Conservation (phyloP, 352 stramenopile genomes). For the Phytophthora cactorum region DNA sequence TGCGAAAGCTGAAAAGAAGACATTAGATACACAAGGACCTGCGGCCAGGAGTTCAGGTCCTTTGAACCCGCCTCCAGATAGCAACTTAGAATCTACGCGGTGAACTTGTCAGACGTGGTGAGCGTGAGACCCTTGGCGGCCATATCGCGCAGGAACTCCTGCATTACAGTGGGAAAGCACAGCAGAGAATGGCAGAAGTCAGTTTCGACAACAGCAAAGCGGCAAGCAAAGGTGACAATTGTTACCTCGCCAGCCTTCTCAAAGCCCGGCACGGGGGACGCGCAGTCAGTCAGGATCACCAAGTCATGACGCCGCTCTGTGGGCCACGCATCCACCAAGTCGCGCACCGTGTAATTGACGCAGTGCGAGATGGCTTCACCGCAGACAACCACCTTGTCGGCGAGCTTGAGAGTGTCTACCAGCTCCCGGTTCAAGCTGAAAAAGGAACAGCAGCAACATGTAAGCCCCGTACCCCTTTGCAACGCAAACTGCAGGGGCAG, state of each 20-base stretch:
- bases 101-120: constrained; percentile 61
- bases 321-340: constrained; percentile 90
- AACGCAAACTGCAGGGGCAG: constrained; percentile 1
- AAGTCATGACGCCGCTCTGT: constrained; percentile 67
- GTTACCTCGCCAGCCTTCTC: constrained; percentile 68
- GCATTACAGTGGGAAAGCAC: constrained; percentile 3
- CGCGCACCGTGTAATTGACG: constrained; percentile 96
- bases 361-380: constrained; percentile 97
- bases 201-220: constrained; percentile 11
- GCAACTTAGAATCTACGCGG: constrained; percentile 17
- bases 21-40: constrained; percentile 5
- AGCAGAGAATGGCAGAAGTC: constrained; percentile 2
- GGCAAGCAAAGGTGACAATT: constrained; percentile 9
- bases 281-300: constrained; percentile 81
- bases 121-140: constrained; percentile 61
- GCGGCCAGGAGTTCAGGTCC: neutral
- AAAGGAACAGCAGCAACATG: constrained; percentile 4
- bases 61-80: neutral
- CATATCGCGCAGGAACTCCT: constrained; percentile 76
- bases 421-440: constrained; percentile 85
- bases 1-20: constrained; percentile 8
- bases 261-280: constrained; percentile 76
- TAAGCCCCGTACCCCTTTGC: constrained; percentile 1
- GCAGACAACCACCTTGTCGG: constrained; percentile 90
- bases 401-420: constrained; percentile 85